Percentiles rank a stretch among this genome's conserved stretches.
phyloP scores from a whole-genome alignment of 1,139 yeast genomes.

The Williopsis jadinii region DNA sequence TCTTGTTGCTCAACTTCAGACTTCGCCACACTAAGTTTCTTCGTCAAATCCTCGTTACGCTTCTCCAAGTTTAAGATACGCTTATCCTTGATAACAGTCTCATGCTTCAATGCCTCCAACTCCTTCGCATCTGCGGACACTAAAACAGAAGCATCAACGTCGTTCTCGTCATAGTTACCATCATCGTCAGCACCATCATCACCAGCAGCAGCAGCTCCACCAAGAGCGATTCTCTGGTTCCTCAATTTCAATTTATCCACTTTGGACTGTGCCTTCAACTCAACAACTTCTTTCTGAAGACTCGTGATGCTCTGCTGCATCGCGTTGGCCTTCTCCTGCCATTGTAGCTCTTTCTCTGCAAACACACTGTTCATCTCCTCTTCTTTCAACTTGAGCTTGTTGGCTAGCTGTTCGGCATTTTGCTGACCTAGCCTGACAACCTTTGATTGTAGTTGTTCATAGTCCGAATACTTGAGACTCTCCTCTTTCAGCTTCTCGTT shows the following conservation, averaged over 20 bases:
- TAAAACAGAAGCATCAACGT: constrained; percentile 2
- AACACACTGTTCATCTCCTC: constrained; percentile 52
- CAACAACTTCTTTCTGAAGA: constrained; percentile 44
- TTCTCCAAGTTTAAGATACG: constrained; percentile 67
- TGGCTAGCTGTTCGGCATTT: constrained; percentile 43
- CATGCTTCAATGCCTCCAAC: constrained; percentile 64
- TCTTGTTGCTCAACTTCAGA: constrained; percentile 26
- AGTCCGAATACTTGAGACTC: constrained; percentile 64
- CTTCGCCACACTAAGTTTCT: constrained; percentile 45
- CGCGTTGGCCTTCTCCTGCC: constrained; percentile 43
- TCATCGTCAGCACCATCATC: constrained; percentile 12
- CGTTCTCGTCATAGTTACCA: constrained; percentile 13
- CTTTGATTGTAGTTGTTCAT: constrained; percentile 64
- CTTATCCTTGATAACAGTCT: constrained; percentile 65
- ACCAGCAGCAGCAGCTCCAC: constrained; percentile 19
- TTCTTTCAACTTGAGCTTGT: constrained; percentile 45
- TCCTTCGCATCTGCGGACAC: constrained; percentile 5
- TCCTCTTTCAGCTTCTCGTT: constrained; percentile 52
- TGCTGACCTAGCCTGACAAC: constrained; percentile 52
- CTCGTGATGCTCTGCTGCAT: constrained; percentile 35
- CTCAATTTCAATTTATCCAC: constrained; percentile 43
- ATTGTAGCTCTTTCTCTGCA: constrained; percentile 58
- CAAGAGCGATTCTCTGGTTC: constrained; percentile 33
- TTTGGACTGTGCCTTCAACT: constrained; percentile 48
- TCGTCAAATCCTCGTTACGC: constrained; percentile 68